phyloP scores from a whole-genome alignment of 108 stramenopile species.

The Skeletonema menzelii region DNA sequence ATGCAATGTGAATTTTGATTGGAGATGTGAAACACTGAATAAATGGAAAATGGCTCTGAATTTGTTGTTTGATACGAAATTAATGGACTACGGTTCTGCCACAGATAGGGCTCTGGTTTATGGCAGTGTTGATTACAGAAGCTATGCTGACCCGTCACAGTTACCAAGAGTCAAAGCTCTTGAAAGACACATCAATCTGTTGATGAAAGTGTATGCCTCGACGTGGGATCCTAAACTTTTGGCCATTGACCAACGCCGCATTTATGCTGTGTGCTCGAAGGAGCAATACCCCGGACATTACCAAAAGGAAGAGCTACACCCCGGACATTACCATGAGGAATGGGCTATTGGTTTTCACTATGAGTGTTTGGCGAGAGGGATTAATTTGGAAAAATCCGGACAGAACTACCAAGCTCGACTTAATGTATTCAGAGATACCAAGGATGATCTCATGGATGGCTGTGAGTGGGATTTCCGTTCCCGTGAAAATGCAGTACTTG shows the following conservation, averaged over 20 bases:
- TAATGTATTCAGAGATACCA: background rate
- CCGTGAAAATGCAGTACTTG: background rate
- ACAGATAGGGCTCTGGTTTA: background rate
- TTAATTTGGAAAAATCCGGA: background rate
- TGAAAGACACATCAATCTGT: background rate
- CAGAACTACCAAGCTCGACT: background rate
- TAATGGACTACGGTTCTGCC: background rate
- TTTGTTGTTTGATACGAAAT: background rate
- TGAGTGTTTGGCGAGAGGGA: background rate
- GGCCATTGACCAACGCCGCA: conserved; percentile 2
- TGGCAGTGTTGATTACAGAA: background rate
- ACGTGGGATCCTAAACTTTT: conserved; percentile 1
- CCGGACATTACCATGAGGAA: background rate
- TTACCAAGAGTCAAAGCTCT: background rate
- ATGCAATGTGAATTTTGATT: conserved; percentile 17
- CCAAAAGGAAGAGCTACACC: background rate
- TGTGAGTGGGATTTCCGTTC: background rate
- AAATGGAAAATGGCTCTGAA: conserved; percentile 13
- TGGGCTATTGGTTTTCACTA: background rate
- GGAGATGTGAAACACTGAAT: background rate
- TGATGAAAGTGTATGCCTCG: conserved; percentile 6
- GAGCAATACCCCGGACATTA: background rate
- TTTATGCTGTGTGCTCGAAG: conserved; percentile 15
- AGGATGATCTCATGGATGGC: background rate
- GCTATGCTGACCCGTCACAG: conserved; percentile 14